Evolutionary conservation across 2,329 filamentous ascomycete species (phyloP).

Genomic region (Colletotrichum sp.): DNA sequence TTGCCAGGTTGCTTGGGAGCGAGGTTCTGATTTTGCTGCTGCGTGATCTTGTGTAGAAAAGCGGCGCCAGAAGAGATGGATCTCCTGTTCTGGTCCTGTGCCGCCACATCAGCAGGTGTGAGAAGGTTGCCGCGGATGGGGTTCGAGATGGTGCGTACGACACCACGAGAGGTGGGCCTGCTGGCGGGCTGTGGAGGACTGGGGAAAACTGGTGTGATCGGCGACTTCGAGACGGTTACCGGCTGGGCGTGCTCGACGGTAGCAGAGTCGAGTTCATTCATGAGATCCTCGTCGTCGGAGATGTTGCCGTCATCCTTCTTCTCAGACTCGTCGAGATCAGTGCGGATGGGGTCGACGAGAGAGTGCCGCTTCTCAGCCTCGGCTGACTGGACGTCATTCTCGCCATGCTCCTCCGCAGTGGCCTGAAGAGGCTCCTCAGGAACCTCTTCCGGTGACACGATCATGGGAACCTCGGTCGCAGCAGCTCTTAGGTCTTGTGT

Average conservation of each 20-base stretch:
- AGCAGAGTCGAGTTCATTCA: conserved; percentile 85
- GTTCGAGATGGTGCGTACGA: conserved; percentile 36
- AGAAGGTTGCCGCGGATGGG: conserved; percentile 51
- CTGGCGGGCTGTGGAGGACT: conserved; percentile 26
- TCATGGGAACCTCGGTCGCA: conserved; percentile 22
- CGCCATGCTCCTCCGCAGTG: conserved; percentile 21
- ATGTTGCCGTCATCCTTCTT: conserved; percentile 51
- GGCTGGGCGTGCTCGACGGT: conserved; percentile 85
- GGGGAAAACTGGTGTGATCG: conserved; percentile 70
- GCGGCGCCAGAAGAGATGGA: conserved; percentile 64
- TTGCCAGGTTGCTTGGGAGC: conserved; percentile 74
- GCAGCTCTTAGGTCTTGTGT: conserved; percentile 37
- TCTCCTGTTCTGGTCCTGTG: conserved; percentile 42
- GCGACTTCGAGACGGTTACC: conserved; percentile 81
- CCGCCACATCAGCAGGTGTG: conserved; percentile 49
- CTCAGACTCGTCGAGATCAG: conserved; percentile 43
- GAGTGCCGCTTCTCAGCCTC: conserved; percentile 39
- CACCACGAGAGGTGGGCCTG: conserved; percentile 40
- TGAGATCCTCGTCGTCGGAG: conserved; percentile 78
- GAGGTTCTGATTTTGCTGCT: conserved; percentile 56
- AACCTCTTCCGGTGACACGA: neutral
- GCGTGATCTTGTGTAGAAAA: conserved; percentile 58
- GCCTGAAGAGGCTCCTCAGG: conserved; percentile 3
- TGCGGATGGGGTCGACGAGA: conserved; percentile 60
- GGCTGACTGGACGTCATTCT: conserved; percentile 29